Percentiles rank a stretch among this genome's conserved stretches.
These are phyloP conservation scores for Fonsecaea erecta DNA, from an alignment of 2,329 filamentous ascomycete genomes.

Conservation along the genomic window DNA sequence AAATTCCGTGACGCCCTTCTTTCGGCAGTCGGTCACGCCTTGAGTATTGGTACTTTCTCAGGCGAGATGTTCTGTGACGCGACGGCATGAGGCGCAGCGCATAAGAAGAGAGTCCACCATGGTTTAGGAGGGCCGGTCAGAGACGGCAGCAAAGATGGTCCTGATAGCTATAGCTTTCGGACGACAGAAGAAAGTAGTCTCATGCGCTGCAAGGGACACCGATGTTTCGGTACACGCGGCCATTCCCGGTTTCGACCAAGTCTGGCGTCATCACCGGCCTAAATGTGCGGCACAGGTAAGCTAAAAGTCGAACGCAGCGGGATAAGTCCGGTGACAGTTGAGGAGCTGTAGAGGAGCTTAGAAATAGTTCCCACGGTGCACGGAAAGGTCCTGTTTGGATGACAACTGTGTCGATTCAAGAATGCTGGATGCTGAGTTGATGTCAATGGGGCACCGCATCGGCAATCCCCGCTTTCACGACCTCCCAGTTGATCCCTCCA, in stretches of 20 bases:
- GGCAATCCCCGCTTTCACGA: constrained; percentile 40
- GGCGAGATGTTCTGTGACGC: background rate
- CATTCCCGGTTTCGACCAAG: background rate
- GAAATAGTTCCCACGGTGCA: background rate
- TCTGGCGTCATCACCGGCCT: background rate
- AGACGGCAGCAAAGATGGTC: background rate
- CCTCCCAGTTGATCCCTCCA: constrained; percentile 60
- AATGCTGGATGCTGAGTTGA: background rate
- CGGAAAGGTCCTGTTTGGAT: background rate
- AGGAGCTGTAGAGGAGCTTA: background rate
- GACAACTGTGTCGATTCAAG: background rate
- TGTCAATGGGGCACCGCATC: constrained; percentile 24
- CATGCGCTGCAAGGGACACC: background rate
- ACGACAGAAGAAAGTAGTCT: background rate
- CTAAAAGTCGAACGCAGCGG: background rate
- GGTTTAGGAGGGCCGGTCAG: background rate
- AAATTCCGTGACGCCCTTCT: background rate
- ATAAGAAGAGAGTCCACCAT: background rate
- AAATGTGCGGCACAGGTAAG: background rate
- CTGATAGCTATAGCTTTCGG: background rate
- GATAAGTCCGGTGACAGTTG: background rate
- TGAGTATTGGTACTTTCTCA: background rate
- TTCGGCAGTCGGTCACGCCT: background rate
- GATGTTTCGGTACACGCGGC: constrained; percentile 1
- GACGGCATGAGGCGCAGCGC: background rate